Base-by-base conservation (phyloP, 2,329 filamentous ascomycete genomes). In the Monosporascus sp. region DNA sequence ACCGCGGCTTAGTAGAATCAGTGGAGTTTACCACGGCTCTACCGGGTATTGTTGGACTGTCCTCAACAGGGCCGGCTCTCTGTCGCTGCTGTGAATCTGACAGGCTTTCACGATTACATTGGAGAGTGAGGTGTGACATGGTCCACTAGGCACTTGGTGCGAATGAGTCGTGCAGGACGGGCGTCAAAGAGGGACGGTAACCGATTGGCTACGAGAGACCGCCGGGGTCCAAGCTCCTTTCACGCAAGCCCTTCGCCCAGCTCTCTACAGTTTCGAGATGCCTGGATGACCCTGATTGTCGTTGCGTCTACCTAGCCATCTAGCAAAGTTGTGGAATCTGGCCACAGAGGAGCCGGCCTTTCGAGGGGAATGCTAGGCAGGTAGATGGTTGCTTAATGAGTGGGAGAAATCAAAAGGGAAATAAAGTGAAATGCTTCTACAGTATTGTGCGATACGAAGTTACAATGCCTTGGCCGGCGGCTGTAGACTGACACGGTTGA, bases 51-150 rank as follows among this genome's bases (percentile, higher is more conserved):
- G 74, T 75, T 61, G 76, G 75, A 67, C 74, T 78, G 61, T 78
- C 74, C 62, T 73, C 71, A 59, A 68, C 59, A 53, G 56, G 60
- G 52, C 51, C 44, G 41, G 56, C 51, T 54, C 49, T 51, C 41
- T 53, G 54, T 52, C 55, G 56, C 55, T 54, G 49, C 49, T 62
- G 56, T 58, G 64, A 62, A 61, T 68, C 66, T 62, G 70, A 66
- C 65, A 65, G 67, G 68, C 67, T 71, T 65, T 76, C 69, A 65
- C 71, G 22, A 46, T 22, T 70, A 68, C 68, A 70, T 68, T 73
- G 74, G 70, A 72, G 71, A 68, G 72, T 72, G 73, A 74, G 74
- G 71, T 79, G 78, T 71, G 77, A 78, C 77, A 80, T 79, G 73
- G 71, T 76, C 69, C 68, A 67, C 73, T 70, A 72, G 72, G 70